A percentile compares a stretch with the other conserved stretches of the same genome.
Conservation (phyloP, 441 rosid species). For the Francoa sonchifolia region DNA sequence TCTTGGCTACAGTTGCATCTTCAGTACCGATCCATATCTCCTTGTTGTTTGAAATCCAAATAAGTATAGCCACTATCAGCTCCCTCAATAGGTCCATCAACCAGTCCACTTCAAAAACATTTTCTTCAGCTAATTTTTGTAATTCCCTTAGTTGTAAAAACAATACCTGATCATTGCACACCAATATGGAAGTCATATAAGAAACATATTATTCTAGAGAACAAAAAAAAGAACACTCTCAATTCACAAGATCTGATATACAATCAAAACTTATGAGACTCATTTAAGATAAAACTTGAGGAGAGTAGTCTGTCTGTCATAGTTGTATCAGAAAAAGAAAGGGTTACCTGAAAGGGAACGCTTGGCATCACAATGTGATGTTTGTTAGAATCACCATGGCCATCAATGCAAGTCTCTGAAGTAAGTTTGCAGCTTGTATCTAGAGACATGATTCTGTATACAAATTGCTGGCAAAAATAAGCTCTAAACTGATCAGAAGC, state of each 20-base stretch:
- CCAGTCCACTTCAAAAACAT: constrained; percentile 35
- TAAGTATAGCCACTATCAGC: constrained; percentile 30
- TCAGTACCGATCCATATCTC: constrained; percentile 19
- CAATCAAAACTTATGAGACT: no score
- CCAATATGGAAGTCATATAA: constrained; percentile 7
- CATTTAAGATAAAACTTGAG: no score
- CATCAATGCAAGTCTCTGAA: constrained; percentile 8
- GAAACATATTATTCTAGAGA: background rate
- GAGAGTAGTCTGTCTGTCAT: no score
- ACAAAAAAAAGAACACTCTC: no score
- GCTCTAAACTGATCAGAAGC: constrained; percentile 27
- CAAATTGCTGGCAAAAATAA: constrained; percentile 28
- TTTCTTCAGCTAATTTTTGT: constrained; percentile 26
- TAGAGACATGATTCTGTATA: constrained; percentile 19
- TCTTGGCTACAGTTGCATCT: constrained; percentile 12
- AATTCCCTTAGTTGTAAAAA: constrained; percentile 43
- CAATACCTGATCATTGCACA: constrained; percentile 27
- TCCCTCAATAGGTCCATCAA: constrained; percentile 34
- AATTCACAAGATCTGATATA: no score
- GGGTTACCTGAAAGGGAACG: constrained; percentile 33
- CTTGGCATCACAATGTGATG: constrained; percentile 27
- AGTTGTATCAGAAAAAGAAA: constrained; percentile 4
- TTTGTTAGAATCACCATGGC: constrained; percentile 9
- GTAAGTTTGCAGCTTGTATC: constrained; percentile 12
- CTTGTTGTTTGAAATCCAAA: constrained; percentile 30